Base-by-base conservation (phyloP, 2,329 filamentous ascomycete species). In the Leptographium flavum region DNA sequence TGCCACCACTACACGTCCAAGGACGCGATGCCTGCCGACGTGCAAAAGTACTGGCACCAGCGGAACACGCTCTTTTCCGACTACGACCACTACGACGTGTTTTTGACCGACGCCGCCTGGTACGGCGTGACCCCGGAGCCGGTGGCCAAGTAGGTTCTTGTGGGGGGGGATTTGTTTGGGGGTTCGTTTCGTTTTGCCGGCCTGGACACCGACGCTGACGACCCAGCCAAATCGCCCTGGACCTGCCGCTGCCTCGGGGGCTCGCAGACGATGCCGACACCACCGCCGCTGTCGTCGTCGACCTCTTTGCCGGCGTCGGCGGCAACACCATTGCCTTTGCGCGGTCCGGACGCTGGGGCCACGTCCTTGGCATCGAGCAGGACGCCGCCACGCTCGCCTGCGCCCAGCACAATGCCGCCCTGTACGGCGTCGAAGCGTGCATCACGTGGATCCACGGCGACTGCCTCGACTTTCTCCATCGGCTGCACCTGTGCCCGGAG, bases 311-410 rank as follows among this genome's bases (percentile, higher is more conserved):
- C 25, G 92, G 92, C 37, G 87, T 85, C 1, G 92, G 93, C 32
- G 92, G 88, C 45, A 98, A 98, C 60, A 77, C 83, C 22, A 96
- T 98, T 54, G 87, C 88, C n/a, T 93, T 98, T 55, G 90, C 92
- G 17, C 73, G 80, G 10, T 85, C 81, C 1, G 77, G 73, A 19
- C 76, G 79, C 51, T 98, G 87, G 83, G 74, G 79, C 43, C 80
- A 77, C 51, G 76, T 98, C 51, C 87, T 96, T 58, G 87, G 84
- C 36, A 82, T 98, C 53, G 92, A 98, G 64, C 83, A 81, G 54
- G 81, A 96, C 56, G 69, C 79, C 4, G 74, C 79, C 10, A 86
- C 84, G 1, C 72, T 98, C 7, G 80, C 81, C 39, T 98, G 93
- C 62, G 92, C 87, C 23, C 88, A 94, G 65, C 80, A 93, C 60